phyloP scores from a whole-genome alignment of 257 asterid species.

The Perilla frutescens region DNA sequence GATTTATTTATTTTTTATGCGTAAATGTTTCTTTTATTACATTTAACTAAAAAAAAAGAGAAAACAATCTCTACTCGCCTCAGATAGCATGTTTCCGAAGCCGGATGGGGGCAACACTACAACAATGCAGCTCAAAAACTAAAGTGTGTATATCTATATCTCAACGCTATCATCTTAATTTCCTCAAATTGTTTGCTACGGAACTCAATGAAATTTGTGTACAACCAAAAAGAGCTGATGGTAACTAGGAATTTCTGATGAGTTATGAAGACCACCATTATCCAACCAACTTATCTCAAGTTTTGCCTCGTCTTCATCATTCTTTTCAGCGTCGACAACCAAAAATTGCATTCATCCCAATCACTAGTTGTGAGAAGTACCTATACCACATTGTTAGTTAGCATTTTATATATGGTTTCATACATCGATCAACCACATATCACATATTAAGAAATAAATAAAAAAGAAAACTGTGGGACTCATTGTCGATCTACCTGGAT shows the following conservation, averaged over 20 bases:
- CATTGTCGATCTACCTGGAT: conserved; percentile 70
- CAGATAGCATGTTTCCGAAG: not conserved
- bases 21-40: conserved; percentile 16
- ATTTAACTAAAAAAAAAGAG: not conserved
- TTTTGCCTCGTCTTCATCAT: conserved; percentile 88
- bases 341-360: conserved; percentile 97
- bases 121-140: conserved; percentile 4
- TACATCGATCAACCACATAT: not conserved
- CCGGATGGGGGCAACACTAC: conserved; percentile 22
- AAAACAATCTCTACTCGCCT: conserved; percentile 3
- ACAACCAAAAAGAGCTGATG: conserved; percentile 27
- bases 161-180: conserved; percentile 22
- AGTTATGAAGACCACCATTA: not conserved
- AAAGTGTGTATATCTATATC: not conserved
- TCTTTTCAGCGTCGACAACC: conserved; percentile 85
- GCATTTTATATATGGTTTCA: conserved; percentile 16
- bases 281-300: conserved; percentile 50
- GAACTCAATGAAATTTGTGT: not conserved
- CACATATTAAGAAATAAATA: no score
- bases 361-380: conserved; percentile 87
- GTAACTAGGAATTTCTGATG: not conserved
- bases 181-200: not conserved
- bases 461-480: not conserved
- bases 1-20: not conserved
- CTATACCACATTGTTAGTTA: conserved; percentile 40